Evolutionary conservation across 2,329 filamentous ascomycete genomes (phyloP), one percentile per base, ranked within the genome.

Genomic region (Fusarium sp.): DNA sequence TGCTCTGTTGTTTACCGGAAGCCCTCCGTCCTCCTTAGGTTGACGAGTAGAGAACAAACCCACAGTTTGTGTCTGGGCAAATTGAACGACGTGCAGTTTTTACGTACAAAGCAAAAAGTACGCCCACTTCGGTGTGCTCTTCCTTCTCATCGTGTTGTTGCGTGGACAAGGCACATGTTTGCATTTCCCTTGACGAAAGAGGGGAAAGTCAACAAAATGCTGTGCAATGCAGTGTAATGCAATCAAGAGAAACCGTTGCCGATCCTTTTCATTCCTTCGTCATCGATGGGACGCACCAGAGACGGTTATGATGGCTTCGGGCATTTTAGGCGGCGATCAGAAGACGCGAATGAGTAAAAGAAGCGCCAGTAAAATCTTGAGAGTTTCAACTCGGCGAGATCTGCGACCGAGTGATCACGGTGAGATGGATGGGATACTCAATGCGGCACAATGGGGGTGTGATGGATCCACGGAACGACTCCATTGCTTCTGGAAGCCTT

Each of bases 401-500:
- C 66, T 69, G 57, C 66, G 47, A 67, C 52, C 49, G 63, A 68
- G 61, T 56, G 52, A 63, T 66, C 41, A 41, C 19, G 35, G 53
- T 53, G 53, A 67, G 32, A 60, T 70, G 52, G 51, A 56, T 40
- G 41, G 53, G 45, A 50, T 64, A 45, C 57, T 55, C 40, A 28
- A 67, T 56, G 66, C 52, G 49, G 62, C 40, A 67, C 62, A 41
- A 70, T 62, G 62, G 66, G 66, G 46, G 49, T 48, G 64, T 49
- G 37, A 59, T 60, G 65, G 58, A 48, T 59, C 56, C 48, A 66
- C 62, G 62, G 65, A 69, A 69, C 66, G 56, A 69, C 62, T 60
- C 43, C 43, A 61, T 64, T 52, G 40, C 41, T 70, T 70, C 67
- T 70, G 49, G 67, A 70, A 70, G 63, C 67, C 35, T 70, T 59